Percentiles rank a stretch among this genome's conserved stretches.
phyloP scores from a whole-genome alignment of 768 basidiomycete species.

The Fomitopsis serialis region DNA sequence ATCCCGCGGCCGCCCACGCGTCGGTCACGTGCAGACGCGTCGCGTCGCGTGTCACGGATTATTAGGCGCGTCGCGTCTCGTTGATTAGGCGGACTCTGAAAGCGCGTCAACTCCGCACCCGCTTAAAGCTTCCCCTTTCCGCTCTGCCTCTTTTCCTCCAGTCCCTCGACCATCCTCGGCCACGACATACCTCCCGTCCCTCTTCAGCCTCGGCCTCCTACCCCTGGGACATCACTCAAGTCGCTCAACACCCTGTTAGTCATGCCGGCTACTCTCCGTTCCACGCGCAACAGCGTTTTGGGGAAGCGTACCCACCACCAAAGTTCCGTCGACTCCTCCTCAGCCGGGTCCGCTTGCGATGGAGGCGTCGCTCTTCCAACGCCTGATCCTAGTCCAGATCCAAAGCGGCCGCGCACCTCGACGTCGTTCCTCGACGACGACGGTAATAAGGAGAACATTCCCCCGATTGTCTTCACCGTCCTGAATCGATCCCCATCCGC shows the following conservation, averaged over 20 bases:
- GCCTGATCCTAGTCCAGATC: conserved; percentile 57
- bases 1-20: too few species aligned
- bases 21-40: conserved; percentile 11
- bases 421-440: conserved; percentile 43
- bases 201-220: not conserved
- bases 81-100: conserved; percentile 24
- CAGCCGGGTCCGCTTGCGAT: conserved; percentile 24
- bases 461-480: conserved; percentile 44
- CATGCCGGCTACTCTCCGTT: conserved; percentile 15
- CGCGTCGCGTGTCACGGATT: conserved; percentile 17
- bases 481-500: conserved; percentile 19
- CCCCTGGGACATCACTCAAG: too few species aligned
- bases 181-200: conserved; percentile 8
- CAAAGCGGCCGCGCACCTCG: conserved; percentile 58
- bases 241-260: too few species aligned
- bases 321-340: conserved; percentile 22
- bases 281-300: conserved; percentile 24
- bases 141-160: conserved; percentile 13
- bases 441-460: conserved; percentile 74
- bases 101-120: conserved; percentile 16
- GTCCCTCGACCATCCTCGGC: conserved; percentile 6
- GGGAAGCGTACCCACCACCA: conserved; percentile 28
- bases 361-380: conserved; percentile 34
- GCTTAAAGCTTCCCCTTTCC: conserved; percentile 11
- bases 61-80: conserved; percentile 18